Conservation (phyloP, 2,329 filamentous ascomycete genomes). For the Colletotrichum endophyticum region DNA sequence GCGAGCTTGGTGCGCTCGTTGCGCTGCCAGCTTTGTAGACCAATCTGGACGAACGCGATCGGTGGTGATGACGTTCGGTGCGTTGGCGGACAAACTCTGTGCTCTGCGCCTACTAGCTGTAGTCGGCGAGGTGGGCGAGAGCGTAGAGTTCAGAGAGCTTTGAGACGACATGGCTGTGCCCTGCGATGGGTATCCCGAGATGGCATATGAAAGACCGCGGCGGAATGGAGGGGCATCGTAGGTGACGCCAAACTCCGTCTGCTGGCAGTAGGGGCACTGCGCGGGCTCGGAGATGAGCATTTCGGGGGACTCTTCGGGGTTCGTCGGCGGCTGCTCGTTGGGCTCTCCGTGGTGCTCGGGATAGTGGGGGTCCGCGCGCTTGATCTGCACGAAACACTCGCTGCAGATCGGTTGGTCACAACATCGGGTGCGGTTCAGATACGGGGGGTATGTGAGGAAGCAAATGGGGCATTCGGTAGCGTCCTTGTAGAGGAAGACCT, state of each 20-base stretch:
- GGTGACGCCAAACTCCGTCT: slow-evolving; percentile 94
- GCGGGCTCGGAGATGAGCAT: slow-evolving; percentile 90
- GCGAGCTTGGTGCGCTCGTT: slow-evolving; percentile 82
- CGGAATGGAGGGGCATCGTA: slow-evolving; percentile 91
- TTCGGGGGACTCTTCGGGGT: slow-evolving; percentile 56
- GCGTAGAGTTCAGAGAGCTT: slow-evolving; percentile 73
- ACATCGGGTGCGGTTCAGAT: slow-evolving; percentile 91
- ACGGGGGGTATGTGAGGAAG: slow-evolving; percentile 93
- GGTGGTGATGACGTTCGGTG: slow-evolving; percentile 87
- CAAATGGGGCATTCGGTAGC: slow-evolving; percentile 93
- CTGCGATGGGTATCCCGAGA: slow-evolving; percentile 55
- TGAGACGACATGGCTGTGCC: slow-evolving; percentile 84
- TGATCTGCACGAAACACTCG: slow-evolving; percentile 99
- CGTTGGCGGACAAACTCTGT: slow-evolving; percentile 77
- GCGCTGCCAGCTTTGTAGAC: slow-evolving; percentile 86
- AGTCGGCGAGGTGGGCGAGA: slow-evolving; percentile 45
- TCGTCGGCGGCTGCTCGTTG: slow-evolving; percentile 30
- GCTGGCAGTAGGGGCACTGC: slow-evolving; percentile 92
- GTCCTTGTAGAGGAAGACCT: slow-evolving; percentile 93
- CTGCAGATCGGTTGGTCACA: slow-evolving; percentile 97
- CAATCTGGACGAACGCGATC: slow-evolving; percentile 94
- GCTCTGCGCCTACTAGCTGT: slow-evolving; percentile 46
- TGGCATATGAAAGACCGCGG: slow-evolving; percentile 76
- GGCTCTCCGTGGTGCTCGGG: slow-evolving; percentile 74
- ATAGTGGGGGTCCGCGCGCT: slow-evolving; percentile 87